phyloP scores from a whole-genome alignment of 768 basidiomycete species.

The Calocera viscosa region DNA sequence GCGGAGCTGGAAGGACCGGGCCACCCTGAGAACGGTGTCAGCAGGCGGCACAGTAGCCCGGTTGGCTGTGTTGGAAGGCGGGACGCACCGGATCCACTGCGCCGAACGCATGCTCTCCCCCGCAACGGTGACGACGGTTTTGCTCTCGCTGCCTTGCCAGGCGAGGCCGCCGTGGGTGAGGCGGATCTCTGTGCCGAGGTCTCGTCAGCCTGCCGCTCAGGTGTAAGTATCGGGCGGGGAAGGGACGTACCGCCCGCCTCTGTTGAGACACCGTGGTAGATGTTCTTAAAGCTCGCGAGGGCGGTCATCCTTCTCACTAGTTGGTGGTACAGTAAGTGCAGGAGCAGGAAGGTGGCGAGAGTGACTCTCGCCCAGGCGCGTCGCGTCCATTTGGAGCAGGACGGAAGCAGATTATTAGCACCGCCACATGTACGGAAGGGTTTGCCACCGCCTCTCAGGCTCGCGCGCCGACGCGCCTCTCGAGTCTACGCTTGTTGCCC shows the following conservation, averaged over 20 bases:
- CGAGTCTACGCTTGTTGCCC: no score
- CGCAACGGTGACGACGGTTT: slow-evolving; percentile 49
- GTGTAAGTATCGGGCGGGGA: neutral
- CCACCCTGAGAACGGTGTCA: slow-evolving; percentile 38
- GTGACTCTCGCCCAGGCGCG: neutral
- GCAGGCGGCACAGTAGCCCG: no score
- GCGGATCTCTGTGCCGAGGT: slow-evolving; percentile 36
- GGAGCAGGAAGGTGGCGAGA: neutral
- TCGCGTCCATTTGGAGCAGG: neutral
- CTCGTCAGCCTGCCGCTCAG: slow-evolving; percentile 15
- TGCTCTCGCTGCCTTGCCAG: slow-evolving; percentile 66
- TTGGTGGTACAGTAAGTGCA: neutral
- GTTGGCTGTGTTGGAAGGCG: no score
- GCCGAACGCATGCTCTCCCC: slow-evolving; percentile 72
- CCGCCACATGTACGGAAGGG: neutral
- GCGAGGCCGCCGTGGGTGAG: slow-evolving; percentile 84
- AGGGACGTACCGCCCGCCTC: slow-evolving; percentile 59
- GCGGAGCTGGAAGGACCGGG: slow-evolving; percentile 80
- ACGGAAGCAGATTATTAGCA: neutral
- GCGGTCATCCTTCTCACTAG: neutral
- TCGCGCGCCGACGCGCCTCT: no score
- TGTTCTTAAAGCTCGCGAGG: slow-evolving; percentile 47
- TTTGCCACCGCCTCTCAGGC: no score
- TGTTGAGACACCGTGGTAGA: slow-evolving; percentile 60
- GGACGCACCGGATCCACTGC: slow-evolving; percentile 57